Conservation (phyloP, 768 basidiomycete genomes). For the Chalciporus chontae region DNA sequence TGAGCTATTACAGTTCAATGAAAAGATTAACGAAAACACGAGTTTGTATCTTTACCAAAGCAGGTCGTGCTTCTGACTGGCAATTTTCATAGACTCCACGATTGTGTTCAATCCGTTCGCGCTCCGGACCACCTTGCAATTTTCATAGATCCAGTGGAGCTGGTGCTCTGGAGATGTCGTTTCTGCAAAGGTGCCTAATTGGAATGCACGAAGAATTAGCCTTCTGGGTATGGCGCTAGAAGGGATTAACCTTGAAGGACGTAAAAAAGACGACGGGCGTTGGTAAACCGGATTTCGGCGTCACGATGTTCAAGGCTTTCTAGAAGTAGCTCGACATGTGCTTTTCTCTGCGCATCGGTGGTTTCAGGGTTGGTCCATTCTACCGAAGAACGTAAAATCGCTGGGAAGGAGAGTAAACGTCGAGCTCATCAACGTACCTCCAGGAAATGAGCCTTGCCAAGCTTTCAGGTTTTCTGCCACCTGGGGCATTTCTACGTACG, state of each 20-base stretch:
- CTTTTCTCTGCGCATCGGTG: slow-evolving; percentile 54
- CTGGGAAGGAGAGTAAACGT: neutral
- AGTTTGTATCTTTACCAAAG: slow-evolving; percentile 50
- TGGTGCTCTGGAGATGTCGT: slow-evolving; percentile 92
- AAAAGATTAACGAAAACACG: neutral
- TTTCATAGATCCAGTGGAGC: slow-evolving; percentile 93
- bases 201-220: slow-evolving; percentile 10
- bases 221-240: neutral
- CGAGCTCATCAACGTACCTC: slow-evolving; percentile 46
- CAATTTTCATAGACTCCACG: slow-evolving; percentile 86
- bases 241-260: slow-evolving; percentile 74
- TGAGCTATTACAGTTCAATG: slow-evolving; percentile 42
- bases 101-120: slow-evolving; percentile 83
- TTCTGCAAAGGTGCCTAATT: slow-evolving; percentile 82
- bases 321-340: slow-evolving; percentile 75
- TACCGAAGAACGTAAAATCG: slow-evolving; percentile 21
- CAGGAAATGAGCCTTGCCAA: slow-evolving; percentile 80
- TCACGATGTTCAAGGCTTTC: slow-evolving; percentile 87
- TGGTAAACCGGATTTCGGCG: slow-evolving; percentile 79
- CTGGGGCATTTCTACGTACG: slow-evolving; percentile 92
- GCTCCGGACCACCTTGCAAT: slow-evolving; percentile 79
- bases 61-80: slow-evolving; percentile 81
- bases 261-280: slow-evolving; percentile 85
- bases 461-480: slow-evolving; percentile 83
- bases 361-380: slow-evolving; percentile 76